Conservation (phyloP, 495 filamentous ascomycete genomes). For the Xylaria nigripes region DNA sequence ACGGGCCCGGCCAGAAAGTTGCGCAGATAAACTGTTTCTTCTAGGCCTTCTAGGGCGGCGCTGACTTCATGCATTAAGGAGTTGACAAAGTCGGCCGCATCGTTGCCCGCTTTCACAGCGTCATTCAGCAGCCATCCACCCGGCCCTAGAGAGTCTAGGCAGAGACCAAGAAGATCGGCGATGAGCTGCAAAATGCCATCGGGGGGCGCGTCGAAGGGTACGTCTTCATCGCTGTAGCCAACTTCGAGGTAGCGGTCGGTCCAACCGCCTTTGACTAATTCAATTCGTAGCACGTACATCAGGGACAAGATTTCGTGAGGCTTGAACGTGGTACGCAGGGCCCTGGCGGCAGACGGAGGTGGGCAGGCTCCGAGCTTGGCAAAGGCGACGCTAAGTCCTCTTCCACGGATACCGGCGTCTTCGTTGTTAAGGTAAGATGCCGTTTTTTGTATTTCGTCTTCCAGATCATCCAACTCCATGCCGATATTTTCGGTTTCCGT, state of each 20-base stretch:
- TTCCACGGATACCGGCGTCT: constrained; percentile 34
- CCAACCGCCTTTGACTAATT: constrained; percentile 59
- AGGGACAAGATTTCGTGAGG: constrained; percentile 62
- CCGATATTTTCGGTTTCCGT: constrained; percentile 32
- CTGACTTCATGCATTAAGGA: constrained; percentile 67
- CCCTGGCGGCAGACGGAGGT: constrained; percentile 42
- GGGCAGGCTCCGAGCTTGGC: constrained; percentile 60
- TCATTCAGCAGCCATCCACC: constrained; percentile 69
- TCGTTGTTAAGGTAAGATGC: constrained; percentile 42
- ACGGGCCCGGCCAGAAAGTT: constrained; percentile 63
- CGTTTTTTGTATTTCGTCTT: constrained; percentile 42
- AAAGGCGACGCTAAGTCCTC: constrained; percentile 45
- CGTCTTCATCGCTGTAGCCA: constrained; percentile 37
- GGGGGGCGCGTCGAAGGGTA: constrained; percentile 45
- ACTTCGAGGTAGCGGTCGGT: constrained; percentile 55
- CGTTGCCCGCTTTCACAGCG: constrained; percentile 39
- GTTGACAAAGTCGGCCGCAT: constrained; percentile 54
- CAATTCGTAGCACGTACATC: constrained; percentile 61
- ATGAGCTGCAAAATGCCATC: constrained; percentile 51
- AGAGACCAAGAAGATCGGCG: constrained; percentile 60
- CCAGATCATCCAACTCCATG: constrained; percentile 41
- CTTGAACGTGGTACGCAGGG: constrained; percentile 57
- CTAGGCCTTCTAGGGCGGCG: constrained; percentile 65
- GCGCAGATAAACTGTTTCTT: constrained; percentile 62
- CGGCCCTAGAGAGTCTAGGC: constrained; percentile 76